phyloP scores from a whole-genome alignment of 805 yeast genomes.

The Starmerella roubikii region DNA sequence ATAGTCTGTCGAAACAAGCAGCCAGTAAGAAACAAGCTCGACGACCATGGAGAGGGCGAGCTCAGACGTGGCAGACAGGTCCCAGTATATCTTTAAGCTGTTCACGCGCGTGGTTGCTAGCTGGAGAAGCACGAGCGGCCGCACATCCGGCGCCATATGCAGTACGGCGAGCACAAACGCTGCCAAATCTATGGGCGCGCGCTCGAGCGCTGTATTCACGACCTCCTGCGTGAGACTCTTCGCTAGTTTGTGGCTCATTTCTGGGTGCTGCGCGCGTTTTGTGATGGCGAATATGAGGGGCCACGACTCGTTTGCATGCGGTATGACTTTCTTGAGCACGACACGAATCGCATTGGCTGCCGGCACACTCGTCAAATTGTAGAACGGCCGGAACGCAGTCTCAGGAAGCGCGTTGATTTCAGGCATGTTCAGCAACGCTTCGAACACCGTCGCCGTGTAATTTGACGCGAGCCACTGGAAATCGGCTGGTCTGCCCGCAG shows the following conservation, averaged over 20 bases:
- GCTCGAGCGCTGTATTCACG: neutral
- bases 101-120: neutral
- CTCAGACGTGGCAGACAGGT: neutral
- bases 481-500: neutral
- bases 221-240: neutral
- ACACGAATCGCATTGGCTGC: neutral
- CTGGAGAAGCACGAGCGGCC: neutral
- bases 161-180: neutral
- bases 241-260: too few species aligned
- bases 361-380: neutral
- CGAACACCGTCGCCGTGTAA: neutral
- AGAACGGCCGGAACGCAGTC: neutral
- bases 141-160: neutral
- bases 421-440: neutral
- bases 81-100: neutral
- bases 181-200: neutral
- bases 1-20: slow-evolving; percentile 51
- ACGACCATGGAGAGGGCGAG: neutral
- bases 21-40: slow-evolving; percentile 53
- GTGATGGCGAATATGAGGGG: slow-evolving; percentile 2
- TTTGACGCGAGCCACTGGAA: neutral
- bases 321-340: neutral
- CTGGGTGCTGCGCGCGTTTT: too few species aligned
- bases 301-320: slow-evolving; percentile 1
- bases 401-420: neutral